A percentile compares a stretch with the other conserved stretches of the same genome.
Evolutionary conservation across 2,329 filamentous ascomycete genomes (phyloP).

Genomic region (Aspergillus ibericus): DNA sequence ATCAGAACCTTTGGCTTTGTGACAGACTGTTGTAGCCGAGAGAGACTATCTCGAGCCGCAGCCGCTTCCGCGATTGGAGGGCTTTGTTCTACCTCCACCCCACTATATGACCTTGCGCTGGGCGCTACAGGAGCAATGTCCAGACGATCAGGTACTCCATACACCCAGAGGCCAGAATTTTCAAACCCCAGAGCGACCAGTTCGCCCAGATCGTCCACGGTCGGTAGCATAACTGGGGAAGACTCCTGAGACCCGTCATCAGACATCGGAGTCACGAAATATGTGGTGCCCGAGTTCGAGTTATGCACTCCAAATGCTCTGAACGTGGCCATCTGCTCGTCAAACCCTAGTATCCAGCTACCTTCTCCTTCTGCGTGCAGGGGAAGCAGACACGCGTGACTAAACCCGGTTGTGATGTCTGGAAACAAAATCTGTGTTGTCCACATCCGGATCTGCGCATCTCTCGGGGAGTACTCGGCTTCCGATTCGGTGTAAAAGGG

Average conservation of each 20-base stretch:
- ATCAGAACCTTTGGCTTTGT: conserved; percentile 66
- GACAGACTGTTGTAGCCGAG: conserved; percentile 36
- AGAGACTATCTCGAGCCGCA: conserved; percentile 22
- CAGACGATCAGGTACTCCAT: conserved; percentile 72
- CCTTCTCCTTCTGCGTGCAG: conserved; percentile 58
- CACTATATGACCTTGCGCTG: neutral
- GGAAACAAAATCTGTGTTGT: conserved; percentile 83
- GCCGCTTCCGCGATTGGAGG: neutral
- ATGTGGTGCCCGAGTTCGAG: conserved; percentile 72
- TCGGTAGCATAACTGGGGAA: conserved; percentile 67
- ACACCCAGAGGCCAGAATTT: conserved; percentile 72
- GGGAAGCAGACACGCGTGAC: conserved; percentile 69
- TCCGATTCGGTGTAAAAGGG: conserved; percentile 69
- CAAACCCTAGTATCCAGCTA: conserved; percentile 75
- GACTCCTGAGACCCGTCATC: conserved; percentile 54
- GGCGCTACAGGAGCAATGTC: conserved; percentile 53
- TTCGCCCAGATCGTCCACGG: conserved; percentile 68
- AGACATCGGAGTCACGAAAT: conserved; percentile 69
- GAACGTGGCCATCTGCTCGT: conserved; percentile 74
- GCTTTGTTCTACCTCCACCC: conserved; percentile 1
- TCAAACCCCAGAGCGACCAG: conserved; percentile 73
- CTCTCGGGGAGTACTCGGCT: conserved; percentile 51
- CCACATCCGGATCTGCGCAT: conserved; percentile 74
- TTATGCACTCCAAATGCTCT: conserved; percentile 74
- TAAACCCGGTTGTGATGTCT: conserved; percentile 75